A percentile compares a stretch with the other conserved stretches of the same genome.
Conservation (phyloP, 345 rosid species). For the Aquilaria malaccensis region DNA sequence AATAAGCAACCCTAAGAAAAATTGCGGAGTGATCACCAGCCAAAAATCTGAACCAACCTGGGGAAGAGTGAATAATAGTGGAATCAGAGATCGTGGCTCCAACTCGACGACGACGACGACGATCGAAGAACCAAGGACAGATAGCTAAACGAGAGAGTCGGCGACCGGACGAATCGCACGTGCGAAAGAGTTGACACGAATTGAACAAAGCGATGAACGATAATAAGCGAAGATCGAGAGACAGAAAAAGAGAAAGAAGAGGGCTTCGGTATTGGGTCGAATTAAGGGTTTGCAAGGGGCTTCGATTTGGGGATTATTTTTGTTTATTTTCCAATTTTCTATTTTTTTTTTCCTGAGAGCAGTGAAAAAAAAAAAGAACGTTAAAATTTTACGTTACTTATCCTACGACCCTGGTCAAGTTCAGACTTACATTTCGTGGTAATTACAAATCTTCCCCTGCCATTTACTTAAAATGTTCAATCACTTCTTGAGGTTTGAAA, state of each 20-base stretch:
- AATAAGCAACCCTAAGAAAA: background rate
- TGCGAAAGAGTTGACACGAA: slow-evolving; percentile 10
- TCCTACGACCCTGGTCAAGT: too few relatives aligned
- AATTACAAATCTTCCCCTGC: too few relatives aligned
- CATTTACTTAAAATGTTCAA: too few relatives aligned
- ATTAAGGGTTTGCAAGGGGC: slow-evolving; percentile 11
- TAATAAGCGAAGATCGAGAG: background rate
- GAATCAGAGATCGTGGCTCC: slow-evolving; percentile 9
- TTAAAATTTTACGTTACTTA: too few relatives aligned
- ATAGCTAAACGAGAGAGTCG: background rate
- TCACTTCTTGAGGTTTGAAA: too few relatives aligned
- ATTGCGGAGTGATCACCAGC: background rate
- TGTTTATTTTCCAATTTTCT: background rate
- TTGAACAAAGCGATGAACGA: background rate
- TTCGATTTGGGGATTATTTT: slow-evolving; percentile 8
- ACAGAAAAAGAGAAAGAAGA: background rate
- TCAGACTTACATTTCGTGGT: too few relatives aligned
- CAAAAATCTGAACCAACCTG: slow-evolving; percentile 14
- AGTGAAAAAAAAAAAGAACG: background rate
- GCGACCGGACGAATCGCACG: slow-evolving; percentile 10
- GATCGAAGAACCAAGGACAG: slow-evolving; percentile 4
- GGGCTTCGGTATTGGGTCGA: background rate
- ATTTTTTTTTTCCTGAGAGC: background rate
- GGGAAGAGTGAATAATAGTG: background rate
- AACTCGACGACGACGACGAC: slow-evolving; percentile 1